Evolutionary conservation across 1,139 yeast species (phyloP).

Genomic region (Protomyces inouyei): DNA sequence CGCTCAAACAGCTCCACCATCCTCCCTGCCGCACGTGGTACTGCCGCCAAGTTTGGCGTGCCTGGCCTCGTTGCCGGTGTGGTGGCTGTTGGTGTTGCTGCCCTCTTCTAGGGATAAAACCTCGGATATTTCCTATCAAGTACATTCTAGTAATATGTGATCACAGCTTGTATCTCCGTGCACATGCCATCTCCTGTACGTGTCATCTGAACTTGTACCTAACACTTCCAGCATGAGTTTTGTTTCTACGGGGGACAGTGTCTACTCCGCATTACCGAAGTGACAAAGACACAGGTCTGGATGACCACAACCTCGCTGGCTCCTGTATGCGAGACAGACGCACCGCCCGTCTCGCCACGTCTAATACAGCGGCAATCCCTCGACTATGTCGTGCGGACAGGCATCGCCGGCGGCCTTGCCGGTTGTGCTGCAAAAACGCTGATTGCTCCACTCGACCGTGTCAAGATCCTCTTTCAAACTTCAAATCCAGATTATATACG

Average conservation of each 20-base stretch:
- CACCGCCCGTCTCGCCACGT: not conserved
- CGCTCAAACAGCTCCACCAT: not conserved
- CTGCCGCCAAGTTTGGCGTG: conserved; percentile 1
- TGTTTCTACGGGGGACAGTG: too few species aligned
- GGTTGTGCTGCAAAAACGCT: conserved; percentile 93
- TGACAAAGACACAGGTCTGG: not conserved
- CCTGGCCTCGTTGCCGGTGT: not conserved
- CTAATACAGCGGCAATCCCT: not conserved
- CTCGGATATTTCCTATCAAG: not conserved
- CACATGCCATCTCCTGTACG: too few species aligned
- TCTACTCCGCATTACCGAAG: not conserved
- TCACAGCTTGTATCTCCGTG: too few species aligned
- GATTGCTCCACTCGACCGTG: conserved; percentile 92
- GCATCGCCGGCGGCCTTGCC: conserved; percentile 91
- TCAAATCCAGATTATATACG: conserved; percentile 80
- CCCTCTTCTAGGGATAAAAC: not conserved
- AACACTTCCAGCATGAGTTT: too few species aligned
- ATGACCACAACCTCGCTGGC: not conserved
- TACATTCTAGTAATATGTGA: not conserved
- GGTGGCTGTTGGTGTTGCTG: not conserved
- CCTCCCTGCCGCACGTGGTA: not conserved
- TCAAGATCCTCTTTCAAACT: conserved; percentile 90
- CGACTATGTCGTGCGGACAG: conserved; percentile 79
- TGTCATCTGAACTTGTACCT: too few species aligned
- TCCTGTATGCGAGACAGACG: not conserved